Evolutionary conservation across 2,329 filamentous ascomycete genomes (phyloP).

Genomic region (Acarospora socialis): DNA sequence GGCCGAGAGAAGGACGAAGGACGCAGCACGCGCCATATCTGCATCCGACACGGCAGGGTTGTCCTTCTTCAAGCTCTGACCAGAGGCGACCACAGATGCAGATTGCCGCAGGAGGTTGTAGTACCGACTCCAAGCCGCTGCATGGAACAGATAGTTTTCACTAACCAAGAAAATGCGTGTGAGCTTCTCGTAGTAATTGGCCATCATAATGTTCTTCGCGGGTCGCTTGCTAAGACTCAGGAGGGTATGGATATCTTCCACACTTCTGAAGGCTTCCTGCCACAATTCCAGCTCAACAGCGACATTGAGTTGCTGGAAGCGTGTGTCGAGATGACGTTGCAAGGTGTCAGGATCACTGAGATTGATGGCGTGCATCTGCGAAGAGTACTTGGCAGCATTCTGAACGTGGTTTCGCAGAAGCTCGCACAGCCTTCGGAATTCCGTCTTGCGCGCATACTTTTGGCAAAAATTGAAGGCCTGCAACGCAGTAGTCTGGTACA

Average conservation of each 20-base stretch:
- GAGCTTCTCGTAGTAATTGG: constrained; percentile 99
- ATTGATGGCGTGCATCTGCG: constrained; percentile 99
- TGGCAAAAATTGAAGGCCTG: constrained; percentile 98
- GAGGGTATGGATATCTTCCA: constrained; percentile 96
- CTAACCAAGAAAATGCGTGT: constrained; percentile 97
- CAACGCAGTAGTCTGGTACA: constrained; percentile 96
- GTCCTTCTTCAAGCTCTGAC: constrained; percentile 83
- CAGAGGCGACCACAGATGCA: constrained; percentile 63
- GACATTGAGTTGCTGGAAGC: constrained; percentile 96
- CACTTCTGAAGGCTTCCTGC: constrained; percentile 98
- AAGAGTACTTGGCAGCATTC: constrained; percentile 96
- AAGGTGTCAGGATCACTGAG: constrained; percentile 93
- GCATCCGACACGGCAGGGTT: constrained; percentile 80
- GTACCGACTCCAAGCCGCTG: constrained; percentile 92
- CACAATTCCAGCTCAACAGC: constrained; percentile 95
- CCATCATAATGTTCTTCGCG: constrained; percentile 99
- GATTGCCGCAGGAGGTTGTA: constrained; percentile 93
- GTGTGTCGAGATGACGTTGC: constrained; percentile 91
- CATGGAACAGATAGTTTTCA: constrained; percentile 99
- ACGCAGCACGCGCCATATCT: constrained; percentile 86
- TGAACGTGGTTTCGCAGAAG: constrained; percentile 96
- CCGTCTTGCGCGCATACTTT: constrained; percentile 96
- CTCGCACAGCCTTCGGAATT: constrained; percentile 97
- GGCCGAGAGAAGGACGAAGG: constrained; percentile 87
- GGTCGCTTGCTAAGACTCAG: constrained; percentile 96